Base-by-base conservation (phyloP, 2,329 filamentous ascomycete genomes). In the Truncatella angustata region DNA sequence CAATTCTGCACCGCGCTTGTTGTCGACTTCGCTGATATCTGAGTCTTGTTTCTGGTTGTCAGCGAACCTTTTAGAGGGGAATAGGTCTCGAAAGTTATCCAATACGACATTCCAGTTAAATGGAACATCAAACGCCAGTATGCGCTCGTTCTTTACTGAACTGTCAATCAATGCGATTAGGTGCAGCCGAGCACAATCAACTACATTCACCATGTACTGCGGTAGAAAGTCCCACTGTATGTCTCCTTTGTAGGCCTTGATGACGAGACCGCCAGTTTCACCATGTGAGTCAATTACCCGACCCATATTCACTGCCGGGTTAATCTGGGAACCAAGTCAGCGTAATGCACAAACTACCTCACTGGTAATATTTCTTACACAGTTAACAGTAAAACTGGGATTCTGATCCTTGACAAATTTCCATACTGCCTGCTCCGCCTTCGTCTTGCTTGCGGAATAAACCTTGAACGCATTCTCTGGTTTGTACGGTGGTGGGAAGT, bases 371-470 rank as follows among this genome's bases (percentile, higher is more conserved):
- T 46, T 36, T 3, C 32, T 39, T 6, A 68, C 50, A 4, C 54
- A 50, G 37, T 66, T 67, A 34, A 66, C 49, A 2, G 26, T 40
- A 46, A 64, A 67, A 7, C 56, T 40, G 0, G 58, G 65, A 1
- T 62, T 60, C 6, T 61, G 52, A 16, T 64, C 56, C 3, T 63
- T 53, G 5, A 58, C 47, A 42, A 63, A 66, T 14, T 62, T 63
- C 64, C 65, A 68, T 3, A 67, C 50, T 4, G 56, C 63, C 35
- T 61, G 60, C 50, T 71, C 69, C 2, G 60, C 65, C 10, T 54
- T 57, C 2, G 59, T 54, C 54, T 72, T 71, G 45, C 64, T 65
- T 2, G 66, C 67, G 1, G 55, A 47, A 34, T 72, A 72, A 3
- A 61, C 56, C 4, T 53, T 6, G 7, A 56, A 26, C 6, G 20